Base-by-base conservation (phyloP, 1,284 basidiomycete species). In the Jaminaea rosea region DNA sequence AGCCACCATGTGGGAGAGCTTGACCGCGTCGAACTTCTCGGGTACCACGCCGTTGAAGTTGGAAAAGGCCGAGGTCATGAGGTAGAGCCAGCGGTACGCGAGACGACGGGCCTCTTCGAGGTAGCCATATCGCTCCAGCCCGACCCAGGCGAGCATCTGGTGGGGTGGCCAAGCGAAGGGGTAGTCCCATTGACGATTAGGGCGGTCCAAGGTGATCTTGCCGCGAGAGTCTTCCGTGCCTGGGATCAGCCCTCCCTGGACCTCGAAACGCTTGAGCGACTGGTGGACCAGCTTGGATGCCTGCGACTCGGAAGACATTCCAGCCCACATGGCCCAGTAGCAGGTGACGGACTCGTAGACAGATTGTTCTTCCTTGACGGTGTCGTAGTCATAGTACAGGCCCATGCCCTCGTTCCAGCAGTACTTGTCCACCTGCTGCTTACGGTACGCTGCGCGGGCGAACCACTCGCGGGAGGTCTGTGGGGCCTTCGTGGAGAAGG, bases 31-130 rank as follows among this genome's bases (percentile, higher is more conserved):
- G 73, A 96, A 83, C 82, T 97, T 97, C 78, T 97, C 92, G 0
- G 92, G 90, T 2, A 97, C 91, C 34, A 94, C 87, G 13, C 92
- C 92, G 72, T 96, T 96, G 77, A 94, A 94, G 76, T 96, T 89
- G 50, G 72, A 70, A 50, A 73, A 72, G 7, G 71, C 67, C 2
- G 62, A 47, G 2, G 60, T 67, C 60, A 72, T 69, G 90, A 98
- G 94, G 79, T 96, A 97, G 17, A 94, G 80, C 84, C 89, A 98
- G 52, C 93, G 80, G 77, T 98, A 98, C 0, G 93, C 87, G 46
- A 97, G 78, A 37, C 94, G 81, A 58, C 93, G 87, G 0, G 92
- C 89, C 58, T 96, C 91, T 61, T 93, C 88, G 3, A 89, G 78
- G 74, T 91, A 96, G 2, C 92, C 92, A 72, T 98, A 98, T 48